Evolutionary conservation across 2,329 filamentous ascomycete species (phyloP).

Genomic region (Colletotrichum lentis): DNA sequence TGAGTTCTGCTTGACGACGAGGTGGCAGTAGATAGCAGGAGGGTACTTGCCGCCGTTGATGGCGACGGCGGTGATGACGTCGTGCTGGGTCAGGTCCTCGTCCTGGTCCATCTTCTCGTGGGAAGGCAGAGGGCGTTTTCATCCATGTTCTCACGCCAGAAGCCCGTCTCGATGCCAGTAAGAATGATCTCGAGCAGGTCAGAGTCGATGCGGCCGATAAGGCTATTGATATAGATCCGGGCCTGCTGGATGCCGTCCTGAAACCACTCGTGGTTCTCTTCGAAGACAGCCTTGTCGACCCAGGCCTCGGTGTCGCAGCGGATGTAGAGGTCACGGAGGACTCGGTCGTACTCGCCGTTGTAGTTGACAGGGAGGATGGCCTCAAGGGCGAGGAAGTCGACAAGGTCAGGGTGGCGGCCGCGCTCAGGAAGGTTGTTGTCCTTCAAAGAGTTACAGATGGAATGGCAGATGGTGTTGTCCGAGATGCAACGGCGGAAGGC

Average conservation of each 20-base stretch:
- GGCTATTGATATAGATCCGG: conserved; percentile 15
- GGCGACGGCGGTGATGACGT: conserved; percentile 33
- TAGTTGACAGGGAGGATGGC: conserved; percentile 36
- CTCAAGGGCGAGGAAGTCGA: conserved; percentile 36
- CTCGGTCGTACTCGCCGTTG: conserved; percentile 34
- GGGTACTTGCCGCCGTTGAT: conserved; percentile 32
- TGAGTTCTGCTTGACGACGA: conserved; percentile 29
- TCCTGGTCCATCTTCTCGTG: conserved; percentile 19
- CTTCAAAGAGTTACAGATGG: conserved; percentile 34
- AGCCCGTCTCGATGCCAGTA: conserved; percentile 32
- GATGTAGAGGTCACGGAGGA: conserved; percentile 29
- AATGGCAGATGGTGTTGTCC: conserved; percentile 35
- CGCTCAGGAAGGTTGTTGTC: conserved; percentile 32
- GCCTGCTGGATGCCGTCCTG: conserved; percentile 17
- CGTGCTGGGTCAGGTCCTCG: conserved; percentile 23
- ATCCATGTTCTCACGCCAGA: conserved; percentile 22
- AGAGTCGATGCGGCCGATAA: conserved; percentile 17
- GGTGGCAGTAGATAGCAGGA: conserved; percentile 26
- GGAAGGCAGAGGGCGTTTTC: conserved; percentile 20
- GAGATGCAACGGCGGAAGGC: conserved; percentile 37
- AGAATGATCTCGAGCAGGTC: conserved; percentile 37
- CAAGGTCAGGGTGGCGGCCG: conserved; percentile 34
- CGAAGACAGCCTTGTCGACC: conserved; percentile 27
- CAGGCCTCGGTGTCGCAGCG: conserved; percentile 28
- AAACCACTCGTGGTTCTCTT: conserved; percentile 35